These are phyloP conservation scores for Niveomyces coronatus DNA, from an alignment of 2,329 filamentous ascomycete genomes.

Conservation along the genomic window DNA sequence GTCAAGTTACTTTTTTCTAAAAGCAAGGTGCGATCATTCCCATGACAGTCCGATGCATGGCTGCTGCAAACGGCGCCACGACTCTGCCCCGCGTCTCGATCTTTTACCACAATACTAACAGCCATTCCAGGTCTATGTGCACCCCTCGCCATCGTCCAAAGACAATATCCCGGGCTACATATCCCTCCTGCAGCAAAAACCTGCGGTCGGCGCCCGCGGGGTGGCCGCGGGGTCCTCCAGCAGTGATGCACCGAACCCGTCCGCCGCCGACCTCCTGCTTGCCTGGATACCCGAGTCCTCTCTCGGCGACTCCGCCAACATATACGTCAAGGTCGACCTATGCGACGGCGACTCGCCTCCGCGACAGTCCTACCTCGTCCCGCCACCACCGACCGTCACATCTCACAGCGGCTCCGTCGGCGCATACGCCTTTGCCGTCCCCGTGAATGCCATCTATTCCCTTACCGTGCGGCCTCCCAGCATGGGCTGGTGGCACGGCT, in stretches of 20 bases:
- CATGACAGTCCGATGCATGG: slow-evolving; percentile 50
- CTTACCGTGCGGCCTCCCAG: slow-evolving; percentile 84
- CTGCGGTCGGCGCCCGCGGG: slow-evolving; percentile 30
- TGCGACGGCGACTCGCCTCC: slow-evolving; percentile 72
- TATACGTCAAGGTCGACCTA: slow-evolving; percentile 93
- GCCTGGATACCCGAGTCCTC: slow-evolving; percentile 90
- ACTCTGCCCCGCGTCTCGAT: too few species aligned
- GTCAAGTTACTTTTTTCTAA: slow-evolving; percentile 94
- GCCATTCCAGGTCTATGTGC: slow-evolving; percentile 78
- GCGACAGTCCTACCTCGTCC: slow-evolving; percentile 80
- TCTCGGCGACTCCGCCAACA: slow-evolving; percentile 73
- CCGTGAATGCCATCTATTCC: slow-evolving; percentile 82
- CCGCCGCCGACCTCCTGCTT: slow-evolving; percentile 67
- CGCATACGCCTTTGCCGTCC: slow-evolving; percentile 83
- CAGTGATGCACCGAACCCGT: slow-evolving; percentile 29
- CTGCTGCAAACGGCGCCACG: background rate
- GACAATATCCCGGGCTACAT: slow-evolving; percentile 95
- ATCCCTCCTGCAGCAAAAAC: slow-evolving; percentile 84
- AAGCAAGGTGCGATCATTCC: too few species aligned
- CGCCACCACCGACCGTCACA: slow-evolving; percentile 78
- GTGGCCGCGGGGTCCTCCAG: slow-evolving; percentile 22
- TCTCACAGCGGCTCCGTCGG: slow-evolving; percentile 61
- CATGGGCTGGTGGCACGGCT: slow-evolving; percentile 97
- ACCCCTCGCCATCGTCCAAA: slow-evolving; percentile 83
- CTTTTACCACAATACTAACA: too few species aligned